These are phyloP conservation scores for Friedmanniomyces simplex DNA, from an alignment of 495 filamentous ascomycete genomes.

Conservation along the genomic window DNA sequence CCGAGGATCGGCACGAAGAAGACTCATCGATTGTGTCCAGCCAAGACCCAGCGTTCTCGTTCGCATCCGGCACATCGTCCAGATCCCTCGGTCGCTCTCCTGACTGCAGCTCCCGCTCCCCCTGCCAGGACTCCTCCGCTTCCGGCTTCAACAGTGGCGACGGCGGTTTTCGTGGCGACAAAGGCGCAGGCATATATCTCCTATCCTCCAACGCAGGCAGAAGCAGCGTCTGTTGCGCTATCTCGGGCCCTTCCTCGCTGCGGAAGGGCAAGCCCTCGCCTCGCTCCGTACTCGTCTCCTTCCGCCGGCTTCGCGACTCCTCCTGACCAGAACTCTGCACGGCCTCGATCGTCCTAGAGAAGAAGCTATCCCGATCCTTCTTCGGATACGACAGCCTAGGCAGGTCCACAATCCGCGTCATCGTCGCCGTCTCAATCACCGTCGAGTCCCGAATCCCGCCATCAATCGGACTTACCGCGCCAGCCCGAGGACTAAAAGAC, in stretches of 20 bases:
- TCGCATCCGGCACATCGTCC: not conserved
- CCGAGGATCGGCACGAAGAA: constrained; percentile 62
- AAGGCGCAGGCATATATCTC: constrained; percentile 48
- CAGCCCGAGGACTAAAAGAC: not conserved
- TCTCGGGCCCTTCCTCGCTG: not conserved
- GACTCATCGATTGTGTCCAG: constrained; percentile 96
- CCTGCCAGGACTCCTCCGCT: too few species aligned
- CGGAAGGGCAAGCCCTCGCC: not conserved
- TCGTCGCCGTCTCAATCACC: constrained; percentile 39
- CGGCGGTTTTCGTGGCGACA: constrained; percentile 47
- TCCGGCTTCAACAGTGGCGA: constrained; percentile 17
- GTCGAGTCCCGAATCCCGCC: constrained; percentile 25
- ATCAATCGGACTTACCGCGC: constrained; percentile 13
- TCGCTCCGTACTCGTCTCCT: not conserved
- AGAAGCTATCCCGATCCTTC: constrained; percentile 12
- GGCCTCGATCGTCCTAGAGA: constrained; percentile 33
- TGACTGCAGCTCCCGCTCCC: too few species aligned
- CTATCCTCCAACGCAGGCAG: not conserved
- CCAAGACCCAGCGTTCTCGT: constrained; percentile 61
- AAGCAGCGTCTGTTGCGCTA: not conserved
- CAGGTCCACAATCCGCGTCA: constrained; percentile 35
- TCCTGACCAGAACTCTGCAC: not conserved
- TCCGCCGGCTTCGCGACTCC: not conserved
- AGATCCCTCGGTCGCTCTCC: constrained; percentile 21
- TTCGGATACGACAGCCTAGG: constrained; percentile 22